phyloP scores from a whole-genome alignment of 805 yeast species.

The Candida qinlingensis region DNA sequence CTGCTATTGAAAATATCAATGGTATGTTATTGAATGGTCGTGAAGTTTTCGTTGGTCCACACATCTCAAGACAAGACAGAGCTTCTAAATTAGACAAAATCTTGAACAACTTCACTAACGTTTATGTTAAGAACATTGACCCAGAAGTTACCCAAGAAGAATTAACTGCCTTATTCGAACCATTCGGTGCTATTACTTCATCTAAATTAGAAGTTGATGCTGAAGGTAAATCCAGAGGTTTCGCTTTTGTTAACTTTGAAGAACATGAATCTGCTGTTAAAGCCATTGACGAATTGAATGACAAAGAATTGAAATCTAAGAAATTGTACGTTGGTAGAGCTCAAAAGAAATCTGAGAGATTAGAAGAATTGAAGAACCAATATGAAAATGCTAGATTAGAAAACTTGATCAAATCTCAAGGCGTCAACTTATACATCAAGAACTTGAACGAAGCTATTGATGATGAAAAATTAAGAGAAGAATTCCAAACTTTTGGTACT shows the following conservation, averaged over 20 bases:
- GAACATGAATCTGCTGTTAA: constrained; percentile 80
- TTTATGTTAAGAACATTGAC: constrained; percentile 88
- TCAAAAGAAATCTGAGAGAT: constrained; percentile 97
- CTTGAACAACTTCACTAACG: constrained; percentile 92
- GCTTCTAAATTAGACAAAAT: constrained; percentile 86
- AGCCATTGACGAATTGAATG: constrained; percentile 92
- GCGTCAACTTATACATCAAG: constrained; percentile 94
- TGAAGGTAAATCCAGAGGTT: constrained; percentile 90
- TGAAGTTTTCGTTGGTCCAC: constrained; percentile 94
- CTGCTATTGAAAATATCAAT: constrained; percentile 94
- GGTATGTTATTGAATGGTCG: constrained; percentile 97
- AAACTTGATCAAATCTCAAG: constrained; percentile 90
- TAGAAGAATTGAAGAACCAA: constrained; percentile 91
- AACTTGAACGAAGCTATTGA: constrained; percentile 92
- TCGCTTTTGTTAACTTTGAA: constrained; percentile 92
- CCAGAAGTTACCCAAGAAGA: constrained; percentile 64
- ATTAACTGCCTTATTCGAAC: constrained; percentile 64
- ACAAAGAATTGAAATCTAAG: constrained; percentile 78
- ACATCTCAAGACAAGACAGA: constrained; percentile 89
- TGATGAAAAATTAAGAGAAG: constrained; percentile 87
- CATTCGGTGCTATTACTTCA: constrained; percentile 80
- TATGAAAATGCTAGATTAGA: constrained; percentile 90
- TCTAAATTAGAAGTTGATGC: constrained; percentile 70
- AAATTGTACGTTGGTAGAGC: constrained; percentile 95
- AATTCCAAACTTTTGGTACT: constrained; percentile 87